Base-by-base conservation (phyloP, 1,139 yeast genomes). In the Saccharomyces hybrid region DNA sequence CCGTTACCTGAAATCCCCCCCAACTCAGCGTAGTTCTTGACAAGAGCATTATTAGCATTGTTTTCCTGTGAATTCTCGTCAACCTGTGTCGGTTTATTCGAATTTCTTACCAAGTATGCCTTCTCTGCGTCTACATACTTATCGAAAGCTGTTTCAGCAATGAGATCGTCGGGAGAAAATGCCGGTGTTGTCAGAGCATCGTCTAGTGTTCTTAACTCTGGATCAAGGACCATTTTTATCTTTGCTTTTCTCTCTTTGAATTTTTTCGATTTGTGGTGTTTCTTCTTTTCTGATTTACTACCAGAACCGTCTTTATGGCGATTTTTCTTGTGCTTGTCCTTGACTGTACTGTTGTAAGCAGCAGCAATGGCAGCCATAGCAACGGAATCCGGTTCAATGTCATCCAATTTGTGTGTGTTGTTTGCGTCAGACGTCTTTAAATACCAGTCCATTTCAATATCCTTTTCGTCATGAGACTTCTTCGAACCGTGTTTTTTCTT, bases 131-230 rank as follows among this genome's bases (percentile, higher is more conserved):
- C 34, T 11, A 31, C 34, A 31, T 31, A 31, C 34, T 31, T 31
- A 31, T 31, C 34, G 34, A 31, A 31, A 31, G 34, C 34, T 31
- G 34, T 31, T 31, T 31, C 34, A 31, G 34, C 34, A 31, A 31
- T 31, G 14, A 31, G 34, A 31, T 31, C 34, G 4, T 31, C 34
- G 34, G 34, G 34, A 3, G 34, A 31, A 31, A 31, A 31, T 31
- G 34, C 14, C 1, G 34, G 34, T 31, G 34, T 31, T 31, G 34
- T 13, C 34, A 31, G 34, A 5, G 74, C 64, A 54, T 74, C 73
- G 59, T 78, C 83, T 46, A 82, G 61, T 41, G 73, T 75, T 2
- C 79, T 80, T 46, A 84, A 70, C 61, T 83, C 89, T 0, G 88
- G 88, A 65, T 84, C 89, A 49, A 83, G 85, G 29, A 61, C 71